Evolutionary conservation across 2,329 filamentous ascomycete genomes (phyloP).

Genomic region (Aspergillus aculeatinus): DNA sequence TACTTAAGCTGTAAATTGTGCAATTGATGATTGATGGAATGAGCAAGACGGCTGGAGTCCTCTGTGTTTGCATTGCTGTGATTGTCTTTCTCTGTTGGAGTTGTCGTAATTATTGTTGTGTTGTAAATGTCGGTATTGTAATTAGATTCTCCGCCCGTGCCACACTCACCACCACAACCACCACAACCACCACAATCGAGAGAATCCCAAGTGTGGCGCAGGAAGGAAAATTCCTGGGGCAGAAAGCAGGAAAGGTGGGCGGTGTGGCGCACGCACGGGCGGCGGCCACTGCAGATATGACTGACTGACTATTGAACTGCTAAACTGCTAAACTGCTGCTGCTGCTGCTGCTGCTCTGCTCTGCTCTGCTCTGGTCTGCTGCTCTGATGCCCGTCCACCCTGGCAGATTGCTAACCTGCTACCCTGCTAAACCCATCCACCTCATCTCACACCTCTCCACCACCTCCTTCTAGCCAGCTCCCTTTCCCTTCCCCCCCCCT

Average conservation of each 20-base stretch:
- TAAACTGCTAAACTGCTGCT: background rate
- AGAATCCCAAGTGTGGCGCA: background rate
- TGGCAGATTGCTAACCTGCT: slow-evolving; percentile 15
- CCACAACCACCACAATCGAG: too few relatives aligned
- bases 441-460: slow-evolving; percentile 3
- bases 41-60: background rate
- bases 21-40: too few relatives aligned
- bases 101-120: too few relatives aligned
- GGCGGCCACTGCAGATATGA: slow-evolving; percentile 8
- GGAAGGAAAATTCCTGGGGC: background rate
- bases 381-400: slow-evolving; percentile 13
- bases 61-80: too few relatives aligned
- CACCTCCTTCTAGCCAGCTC: background rate
- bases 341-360: slow-evolving; percentile 4
- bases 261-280: slow-evolving; percentile 23
- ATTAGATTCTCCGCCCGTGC: too few relatives aligned
- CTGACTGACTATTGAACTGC: background rate
- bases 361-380: background rate
- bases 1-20: too few relatives aligned
- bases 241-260: background rate
- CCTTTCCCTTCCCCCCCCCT: background rate
- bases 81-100: too few relatives aligned
- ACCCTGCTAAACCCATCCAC: background rate
- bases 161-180: too few relatives aligned
- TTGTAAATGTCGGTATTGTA: too few relatives aligned